Evolutionary conservation across 2,329 filamentous ascomycete species (phyloP), one percentile per base, ranked within the genome.

Genomic region (Sporothrix curviconia): DNA sequence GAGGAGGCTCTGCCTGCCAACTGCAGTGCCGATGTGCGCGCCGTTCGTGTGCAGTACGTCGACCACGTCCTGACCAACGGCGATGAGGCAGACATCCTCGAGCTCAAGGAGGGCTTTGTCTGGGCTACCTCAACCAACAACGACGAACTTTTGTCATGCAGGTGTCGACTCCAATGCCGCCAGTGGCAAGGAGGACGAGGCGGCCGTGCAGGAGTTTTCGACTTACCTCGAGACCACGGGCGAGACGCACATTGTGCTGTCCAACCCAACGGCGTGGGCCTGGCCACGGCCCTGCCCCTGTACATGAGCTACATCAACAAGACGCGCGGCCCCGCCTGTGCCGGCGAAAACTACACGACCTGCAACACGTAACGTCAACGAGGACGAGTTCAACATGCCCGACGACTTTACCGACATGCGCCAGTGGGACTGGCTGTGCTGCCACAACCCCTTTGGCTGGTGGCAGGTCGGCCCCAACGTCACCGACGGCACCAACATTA

Each of bases 381-480:
- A 64, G 3, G 25, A 39, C 8, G n/a, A 14, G 3, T 56, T 56
- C 43, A 70, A 70, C 37, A 71, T 77, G 63, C 66, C 69, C 63
- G 67, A 69, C 56, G 71, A 74, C 55, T 56, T 71, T n/a, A 61
- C 59, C 3, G 63, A 69, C 28, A 72, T 78, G 65, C 70, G 78
- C 3, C 78, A 81, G 62, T 83, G 79, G 80, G 67, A 72, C 7
- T 83, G 78, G 78, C 73, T 83, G 67, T 70, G 76, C 7, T 83
- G 80, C 70, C 81, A 82, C 67, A 70, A 73, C 56, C 70, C 58
- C 30, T 60, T 62, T 58, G 58, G 60, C 58, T 62, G 58, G 63
- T 72, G 70, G 67, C 69, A 72, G 58, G 72, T 73, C 63, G 77
- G 76, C 17, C 76, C 78, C 1, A 77, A 78, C 0, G 51, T 63